Base-by-base conservation (phyloP, 2,329 filamentous ascomycete genomes). In the Neonectria sp. region DNA sequence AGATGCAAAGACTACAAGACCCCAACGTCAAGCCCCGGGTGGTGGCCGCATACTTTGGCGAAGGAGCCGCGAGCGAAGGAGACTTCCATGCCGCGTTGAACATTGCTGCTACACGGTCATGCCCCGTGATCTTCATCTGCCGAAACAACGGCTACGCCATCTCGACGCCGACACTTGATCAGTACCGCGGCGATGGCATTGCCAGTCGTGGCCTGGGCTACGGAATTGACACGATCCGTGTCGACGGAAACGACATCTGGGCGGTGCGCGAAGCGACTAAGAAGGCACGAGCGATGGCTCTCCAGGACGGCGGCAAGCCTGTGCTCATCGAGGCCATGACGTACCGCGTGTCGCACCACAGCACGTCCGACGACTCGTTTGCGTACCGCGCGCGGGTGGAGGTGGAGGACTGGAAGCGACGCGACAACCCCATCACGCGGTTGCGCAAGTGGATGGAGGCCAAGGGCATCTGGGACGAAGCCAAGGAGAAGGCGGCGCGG, bases 261-360 rank as follows among this genome's bases (percentile, higher is more conserved):
- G 95, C 95, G 1, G 94, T 97, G 0, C 88, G 93, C 46, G 92
- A 95, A 80, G 94, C 90, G 0, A 96, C 93, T 27, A 90, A 89
- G 76, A 88, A 89, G 78, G 96, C 96, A 0, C 89, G 95, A 2
- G 86, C 89, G 55, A 89, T 95, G 76, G 95, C 95, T 0, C 86
- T 98, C 3, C 85, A 92, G 63, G 90, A 93, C 49, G 94, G 93
- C n/a, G 93, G 94, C 4, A 90, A 89, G 69, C 95, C 94, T 0
- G 89, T 99, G 0, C 84, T 99, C 8, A 92, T 99, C 46, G 96
- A 99, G 82, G 95, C 95, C 63, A 97, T 99, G 93, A 95, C 93
- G 27, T 99, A 99, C 82, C 94, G 96, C n/a, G 95, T 98, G 49
- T 95, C 93, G 7, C 95, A 99, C 79, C 96, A 99, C 83, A 97